Conservation (phyloP, 306 rosid species). For the Lathyrus sativus region DNA sequence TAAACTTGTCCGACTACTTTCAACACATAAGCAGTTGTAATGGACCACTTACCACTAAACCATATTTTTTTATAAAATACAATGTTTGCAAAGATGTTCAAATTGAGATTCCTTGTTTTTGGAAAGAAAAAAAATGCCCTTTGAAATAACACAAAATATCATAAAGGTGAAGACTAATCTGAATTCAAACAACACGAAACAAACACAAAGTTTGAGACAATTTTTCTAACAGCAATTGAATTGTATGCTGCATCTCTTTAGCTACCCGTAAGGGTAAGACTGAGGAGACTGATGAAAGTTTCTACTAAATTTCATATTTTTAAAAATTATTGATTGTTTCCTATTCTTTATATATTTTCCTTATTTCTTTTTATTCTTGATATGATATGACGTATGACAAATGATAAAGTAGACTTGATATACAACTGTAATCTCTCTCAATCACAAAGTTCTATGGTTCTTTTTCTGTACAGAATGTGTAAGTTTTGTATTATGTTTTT, state of each 20-base stretch:
- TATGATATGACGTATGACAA: neutral
- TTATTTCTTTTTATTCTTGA: conserved; percentile 3
- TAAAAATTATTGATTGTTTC: neutral
- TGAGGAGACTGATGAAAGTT: neutral
- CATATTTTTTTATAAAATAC: conserved; percentile 31
- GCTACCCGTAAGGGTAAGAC: neutral
- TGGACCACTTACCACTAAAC: conserved; percentile 27
- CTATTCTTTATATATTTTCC: neutral
- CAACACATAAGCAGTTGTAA: conserved; percentile 32
- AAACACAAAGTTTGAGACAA: conserved; percentile 20
- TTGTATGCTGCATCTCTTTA: conserved; percentile 25
- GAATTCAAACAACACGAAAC: conserved; percentile 16
- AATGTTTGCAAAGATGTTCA: neutral
- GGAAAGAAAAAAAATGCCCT: neutral
- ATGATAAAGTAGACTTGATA: neutral
- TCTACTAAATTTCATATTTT: conserved; percentile 11
- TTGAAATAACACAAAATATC: conserved; percentile 29
- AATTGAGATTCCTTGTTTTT: neutral
- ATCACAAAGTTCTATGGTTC: neutral
- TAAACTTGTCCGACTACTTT: conserved; percentile 30
- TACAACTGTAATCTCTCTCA: conserved; percentile 1
- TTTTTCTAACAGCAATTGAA: conserved; percentile 19
- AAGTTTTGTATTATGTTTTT: neutral
- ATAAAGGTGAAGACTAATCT: conserved; percentile 31
- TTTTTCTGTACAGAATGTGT: conserved; percentile 11